Base-by-base conservation (phyloP, 2,329 filamentous ascomycete species). In the Aspergillus thermomutatus region DNA sequence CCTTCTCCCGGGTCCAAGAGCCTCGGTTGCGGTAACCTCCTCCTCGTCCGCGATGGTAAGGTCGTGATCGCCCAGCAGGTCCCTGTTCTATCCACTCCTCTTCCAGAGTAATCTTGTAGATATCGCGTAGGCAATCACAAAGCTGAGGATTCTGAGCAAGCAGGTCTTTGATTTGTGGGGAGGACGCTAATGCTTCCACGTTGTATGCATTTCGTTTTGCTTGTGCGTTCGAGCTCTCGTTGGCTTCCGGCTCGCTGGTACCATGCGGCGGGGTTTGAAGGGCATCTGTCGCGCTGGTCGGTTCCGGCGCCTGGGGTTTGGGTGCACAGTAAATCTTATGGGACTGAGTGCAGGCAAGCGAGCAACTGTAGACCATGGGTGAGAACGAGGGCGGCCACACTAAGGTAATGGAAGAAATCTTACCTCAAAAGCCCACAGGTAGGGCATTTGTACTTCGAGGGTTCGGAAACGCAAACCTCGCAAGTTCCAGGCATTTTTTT, bases 271-370 rank as follows among this genome's bases (percentile, higher is more conserved):
- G 45, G 14, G 57, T 25, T 31, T 53, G 58, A 28, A 56, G 14
- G 48, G 50, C 51, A 48, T 59, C 56, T 45, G 54, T 52, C 53
- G 58, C 54, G 10, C 57, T 53, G 45, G 58, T 55, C 27, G 60
- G 37, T 31, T 63, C 59, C 21, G 62, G 50, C 23, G 60, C 58
- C 19, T 55, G 51, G 28, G 61, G 54, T 60, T 69, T 69, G n/a
- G 72, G 71, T 21, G 67, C 65, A 59, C 77, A 80, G 55, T 73
- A 72, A 19, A 70, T 69, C 63, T 79, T 78, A 63, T 80, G 77
- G 4, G 71, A 67, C 53, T 78, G 74, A 40, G 75, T 76, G 62
- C 78, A 80, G 31, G 65, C 69, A 40, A 80, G 71, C 9, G 78
- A 80, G 55, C 78, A 80, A 60, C 78, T 80, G 60, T 25, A 47